Base-by-base conservation (phyloP, 208 protist genomes). In the Blechomonas ayalai region DNA sequence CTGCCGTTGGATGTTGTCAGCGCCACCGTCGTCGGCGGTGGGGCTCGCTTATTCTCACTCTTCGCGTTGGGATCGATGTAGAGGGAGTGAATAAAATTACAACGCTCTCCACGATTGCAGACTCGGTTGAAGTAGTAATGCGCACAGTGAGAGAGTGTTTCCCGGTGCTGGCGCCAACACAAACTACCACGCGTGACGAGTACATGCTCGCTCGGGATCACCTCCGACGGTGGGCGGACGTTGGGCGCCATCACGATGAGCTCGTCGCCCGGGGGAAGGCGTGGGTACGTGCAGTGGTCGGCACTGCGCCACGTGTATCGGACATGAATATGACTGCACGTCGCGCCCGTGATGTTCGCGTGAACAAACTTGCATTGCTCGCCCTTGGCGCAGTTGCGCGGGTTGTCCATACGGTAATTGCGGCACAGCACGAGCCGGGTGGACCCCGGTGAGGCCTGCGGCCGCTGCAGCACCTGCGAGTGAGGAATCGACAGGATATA, bases 41-140 rank as follows among this genome's bases (percentile, higher is more conserved):
- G 63, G 4, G 68, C 72, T 12, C 78, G 74, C 41, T 79, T 80
- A 42, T 73, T 82, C 43, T 78, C 64, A 23, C 54, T 64, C 48
- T 73, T 58, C 44, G 84, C 68, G 16, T 26, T 81, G 7, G 76
- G 73, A 37, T 92, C 79, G 0, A 92, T 67, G 56, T 83, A 56
- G 24, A 87, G 55, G 20, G 71, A 55, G 60, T 92, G 83, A 25
- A 92, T 73, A 34, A 85, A 88, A 59, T 75, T 72, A 52, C 83
- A 83, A 38, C 60, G 49, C 61, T 76, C 73, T 19, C 74, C 79
- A n/a, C 68, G 70, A 48, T 82, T 74, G 73, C 83, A 92, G 48
- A 89, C 76, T 31, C 73, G 68, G 52, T 92, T 85, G 61, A 83
- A 86, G 63, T 82, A 88, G 58, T 86, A 92, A 34, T 92, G 79